Base-by-base conservation (phyloP, 352 stramenopile species). In the Phytopythium montanum region DNA sequence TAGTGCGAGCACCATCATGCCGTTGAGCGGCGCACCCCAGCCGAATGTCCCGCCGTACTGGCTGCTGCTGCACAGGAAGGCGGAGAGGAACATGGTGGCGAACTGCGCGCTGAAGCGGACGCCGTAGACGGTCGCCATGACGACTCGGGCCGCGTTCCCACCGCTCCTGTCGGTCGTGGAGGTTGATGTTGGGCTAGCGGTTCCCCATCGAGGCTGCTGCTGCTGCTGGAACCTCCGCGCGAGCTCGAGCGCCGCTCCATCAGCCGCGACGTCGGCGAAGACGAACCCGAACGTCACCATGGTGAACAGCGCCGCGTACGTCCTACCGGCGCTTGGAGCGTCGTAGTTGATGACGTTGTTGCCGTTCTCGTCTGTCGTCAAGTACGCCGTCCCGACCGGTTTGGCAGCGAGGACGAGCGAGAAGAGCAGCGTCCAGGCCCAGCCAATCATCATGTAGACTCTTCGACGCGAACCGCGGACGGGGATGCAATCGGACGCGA, bases 61-160 rank as follows among this genome's bases (percentile, higher is more conserved):
- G 29, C 65, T 53, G 52, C 71, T 79, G 41, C 83, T 87, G 69
- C 77, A 87, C 21, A 88, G 68, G 38, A 90, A 58, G 3, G 72
- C 61, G 3, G 75, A 60, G 9, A 88, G 54, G 38, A 86, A 73
- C 48, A 66, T 78, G 66, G 69, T 64, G 1, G 69, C 34, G 28
- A 73, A 77, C 36, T 86, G 69, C 7, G 65, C 70, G 2, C 65
- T 9, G 62, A 76, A 85, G 10, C 74, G 62, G 16, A 65, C 66
- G 28, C 68, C 69, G 26, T 75, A 72, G 2, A 80, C 61, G 3
- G 69, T 78, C 12, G 74, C 69, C 51, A 92, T 65, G 33, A 76
- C 69, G 33, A 33, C 33, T 25, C 33, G 34, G 34, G 33, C 25
- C 23, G 29, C 26, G n/a, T 36, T 57, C 31, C 12, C 51, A 33